Base-by-base conservation (phyloP, 257 asterid genomes). In the Ballota nigra region DNA sequence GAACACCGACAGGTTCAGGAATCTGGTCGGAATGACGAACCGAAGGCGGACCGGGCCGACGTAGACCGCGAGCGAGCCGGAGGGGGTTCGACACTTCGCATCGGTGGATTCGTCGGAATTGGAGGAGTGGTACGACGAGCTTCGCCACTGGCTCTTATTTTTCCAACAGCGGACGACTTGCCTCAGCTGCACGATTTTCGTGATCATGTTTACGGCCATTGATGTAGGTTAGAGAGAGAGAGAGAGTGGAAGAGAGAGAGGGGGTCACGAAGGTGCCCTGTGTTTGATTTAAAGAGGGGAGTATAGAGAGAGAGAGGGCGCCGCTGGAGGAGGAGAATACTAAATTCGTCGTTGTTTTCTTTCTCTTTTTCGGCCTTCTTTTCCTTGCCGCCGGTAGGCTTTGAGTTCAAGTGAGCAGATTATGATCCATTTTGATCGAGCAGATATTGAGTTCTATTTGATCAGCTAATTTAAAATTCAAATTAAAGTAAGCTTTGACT, bases 1-100 rank as follows among this genome's bases (percentile, higher is more conserved):
- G 80, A 88, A 86, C 0, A 84, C 78, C 9, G 92, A 92, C 5
- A 86, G 78, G 78, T 84, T 84, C 51, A 88, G 73, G 73, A 79
- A 86, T 69, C 92, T 84, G 52, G 95, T 88, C 4, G 95, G 95
- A 4, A 88, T 84, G 63, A 88, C 92, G 81, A 84, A 88, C 0
- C 92, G 87, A 24, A 16, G 38, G 3, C 83, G 81, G 1, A 77
- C 80, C 11, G 79, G 67, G 1, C 93, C 91, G 24, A 85, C 82
- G 77, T 85, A 87, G 55, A 89, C 88, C 1, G 89, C 93, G 43
- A 89, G 68, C 0, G 83, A 79, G 5, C 92, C 93, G 68, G 86
- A 76, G 0, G 87, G 93, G 0, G 87, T 83, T 1, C 81, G 78
- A 18, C 83, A 75, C 66, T 15, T 65, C 1, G 81, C 40, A 61